Base-by-base conservation (phyloP, 2,329 filamentous ascomycete genomes). In the Dactylellina parvicollis region DNA sequence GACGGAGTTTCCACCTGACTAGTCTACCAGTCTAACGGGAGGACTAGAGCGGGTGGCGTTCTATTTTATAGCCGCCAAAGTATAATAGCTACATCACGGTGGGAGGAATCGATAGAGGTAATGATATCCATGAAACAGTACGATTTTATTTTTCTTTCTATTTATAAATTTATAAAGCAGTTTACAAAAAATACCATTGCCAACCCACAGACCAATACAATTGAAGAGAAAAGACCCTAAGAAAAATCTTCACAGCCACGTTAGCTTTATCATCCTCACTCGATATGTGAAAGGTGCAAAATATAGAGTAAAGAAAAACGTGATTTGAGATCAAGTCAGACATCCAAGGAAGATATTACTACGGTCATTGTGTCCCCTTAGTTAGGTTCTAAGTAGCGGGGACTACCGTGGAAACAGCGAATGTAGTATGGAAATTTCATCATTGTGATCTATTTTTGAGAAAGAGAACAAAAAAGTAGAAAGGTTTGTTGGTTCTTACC, bases 331-430 rank as follows among this genome's bases (percentile, higher is more conserved):
- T 75, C 67, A 71, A 65, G 69, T 78, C 77, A 78, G 77, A 78
- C 77, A 76, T 78, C 77, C 77, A 78, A 78, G 77, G 76, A 78
- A 78, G 77, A 73, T n/a, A n/a, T 75, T 74, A 70, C 64, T 65
- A 59, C 75, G 76, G 76, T 76, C 76, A 76, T 75, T 47, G 28
- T 40, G 50, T 74, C 75, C 75, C 72, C 70, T 67, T 70, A 75
- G 74, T 75, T 77, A 76, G 76, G 77, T 77, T 78, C 76, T 77
- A 72, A 73, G 44, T 62, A 75, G 69, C 75, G 75, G 62, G 55
- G 70, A 60, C 76, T 77, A 77, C 77, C 77, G 75, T 77, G 77
- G 77, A 78, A 78, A 78, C 75, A 76, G 77, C 77, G 77, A 78
- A 78, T 78, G 77, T 77, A 76, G 65, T 70, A 77, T 77, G 75